Base-by-base conservation (phyloP, 2,329 filamentous ascomycete species). In the Cladosporium cucumerinum region DNA sequence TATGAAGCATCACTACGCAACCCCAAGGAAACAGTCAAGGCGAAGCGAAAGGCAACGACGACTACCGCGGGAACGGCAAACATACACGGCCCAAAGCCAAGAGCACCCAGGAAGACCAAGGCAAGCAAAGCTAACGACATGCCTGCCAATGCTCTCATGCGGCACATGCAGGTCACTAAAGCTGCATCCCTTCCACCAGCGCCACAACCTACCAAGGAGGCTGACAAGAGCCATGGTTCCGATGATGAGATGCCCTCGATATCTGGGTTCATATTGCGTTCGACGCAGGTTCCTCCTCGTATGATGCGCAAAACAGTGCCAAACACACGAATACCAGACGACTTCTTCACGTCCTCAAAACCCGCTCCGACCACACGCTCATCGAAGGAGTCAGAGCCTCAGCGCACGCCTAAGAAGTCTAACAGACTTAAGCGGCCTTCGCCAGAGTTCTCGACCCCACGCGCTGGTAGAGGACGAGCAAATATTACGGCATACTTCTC, bases 1-100 rank as follows among this genome's bases (percentile, higher is more conserved):
- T 93, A 89, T 84, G 85, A 91, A 70, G 81, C 79, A 25, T 72
- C 67, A n/a, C 66, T 71, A 14, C 65, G 69, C 21, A 34, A 73
- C 60, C 70, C 74, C 1, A 74, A 70, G 57, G 68, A 66, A 28
- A 66, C 73, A 16, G 65, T 74, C 51, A 72, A 72, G 51, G 61
- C 68, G 14, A 70, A 69, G 59, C 63, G 69, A 32, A 67, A 71
- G 46, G 73, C 72, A 6, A 67, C 71, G 43, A 70, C 72, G 16
- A 63, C 61, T 54, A 69, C 66, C 11, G 69, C 52, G 1, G 66
- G 61, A 1, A 69, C 68, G n/a, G 63, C 64, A 3, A 60, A 58
- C 23, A 65, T n/a, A 25, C 28, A 28, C 68, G 70, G 54, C 48
- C 69, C 25, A 63, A 71, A 63, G 30, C 54, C 32, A 21, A 52